Evolutionary conservation across 495 filamentous ascomycete species (phyloP).

Genomic region (Trichoderma gamsii): DNA sequence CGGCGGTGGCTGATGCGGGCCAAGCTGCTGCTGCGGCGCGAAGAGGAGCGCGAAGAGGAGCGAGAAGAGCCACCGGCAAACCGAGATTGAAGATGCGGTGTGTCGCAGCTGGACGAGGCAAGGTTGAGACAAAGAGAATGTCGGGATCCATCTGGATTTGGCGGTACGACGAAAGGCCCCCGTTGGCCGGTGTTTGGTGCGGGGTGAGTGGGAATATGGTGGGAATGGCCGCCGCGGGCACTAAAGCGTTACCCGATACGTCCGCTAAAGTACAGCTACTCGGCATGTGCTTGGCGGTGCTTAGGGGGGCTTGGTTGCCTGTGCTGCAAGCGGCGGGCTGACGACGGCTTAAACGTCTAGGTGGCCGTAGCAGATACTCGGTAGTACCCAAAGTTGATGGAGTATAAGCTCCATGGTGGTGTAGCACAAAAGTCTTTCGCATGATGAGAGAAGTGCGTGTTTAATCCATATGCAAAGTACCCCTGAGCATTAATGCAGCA

Average conservation of each 20-base stretch:
- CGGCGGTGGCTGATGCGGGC: not conserved
- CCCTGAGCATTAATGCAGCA: too few species aligned
- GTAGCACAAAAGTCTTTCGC: too few species aligned
- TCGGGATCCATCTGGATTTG: not conserved
- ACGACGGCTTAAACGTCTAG: too few species aligned
- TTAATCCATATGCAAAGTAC: too few species aligned
- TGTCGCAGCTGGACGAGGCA: not conserved
- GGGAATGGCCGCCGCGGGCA: constrained; percentile 2
- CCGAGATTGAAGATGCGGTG: constrained; percentile 9
- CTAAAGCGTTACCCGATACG: constrained; percentile 3
- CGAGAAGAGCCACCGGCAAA: not conserved
- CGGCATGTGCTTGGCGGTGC: not conserved
- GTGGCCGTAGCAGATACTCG: too few species aligned
- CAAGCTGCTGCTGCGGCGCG: not conserved
- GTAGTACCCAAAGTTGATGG: too few species aligned
- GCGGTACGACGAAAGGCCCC: not conserved
- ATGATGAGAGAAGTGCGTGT: too few species aligned
- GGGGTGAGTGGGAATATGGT: constrained; percentile 8
- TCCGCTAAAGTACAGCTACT: not conserved
- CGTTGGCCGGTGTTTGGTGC: not conserved
- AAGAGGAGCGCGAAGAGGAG: not conserved
- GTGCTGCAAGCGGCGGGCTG: too few species aligned
- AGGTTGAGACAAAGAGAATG: constrained; percentile 2
- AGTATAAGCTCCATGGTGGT: too few species aligned
- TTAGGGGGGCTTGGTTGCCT: not conserved